A percentile compares a stretch with the other conserved stretches of the same genome.
Evolutionary conservation across 805 yeast genomes (phyloP).

Genomic region (Ogataea siamensis): DNA sequence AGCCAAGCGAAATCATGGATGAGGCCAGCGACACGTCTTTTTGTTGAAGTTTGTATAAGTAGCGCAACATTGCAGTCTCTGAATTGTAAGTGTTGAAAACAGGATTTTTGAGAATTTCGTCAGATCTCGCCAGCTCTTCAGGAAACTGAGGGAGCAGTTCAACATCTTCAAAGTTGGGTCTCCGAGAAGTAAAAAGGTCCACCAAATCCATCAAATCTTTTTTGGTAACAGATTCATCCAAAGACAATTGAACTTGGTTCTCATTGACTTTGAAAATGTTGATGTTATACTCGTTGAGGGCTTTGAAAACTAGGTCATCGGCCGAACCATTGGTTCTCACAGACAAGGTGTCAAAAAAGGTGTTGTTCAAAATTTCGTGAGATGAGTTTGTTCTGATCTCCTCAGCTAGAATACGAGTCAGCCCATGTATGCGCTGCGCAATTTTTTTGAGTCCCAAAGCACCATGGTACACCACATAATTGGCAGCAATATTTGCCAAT

Average conservation of each 20-base stretch:
- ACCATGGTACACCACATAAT: conserved; percentile 96
- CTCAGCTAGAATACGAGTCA: conserved; percentile 68
- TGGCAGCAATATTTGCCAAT: conserved; percentile 91
- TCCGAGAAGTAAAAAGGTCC: conserved; percentile 54
- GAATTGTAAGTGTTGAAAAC: conserved; percentile 89
- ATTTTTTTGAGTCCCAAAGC: conserved; percentile 79
- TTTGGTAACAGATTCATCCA: conserved; percentile 83
- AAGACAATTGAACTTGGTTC: conserved; percentile 64
- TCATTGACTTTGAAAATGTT: conserved; percentile 72
- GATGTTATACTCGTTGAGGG: conserved; percentile 62
- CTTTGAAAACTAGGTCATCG: conserved; percentile 52
- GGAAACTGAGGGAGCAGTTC: conserved; percentile 50
- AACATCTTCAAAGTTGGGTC: conserved; percentile 22
- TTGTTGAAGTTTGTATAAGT: conserved; percentile 77
- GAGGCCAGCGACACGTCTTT: conserved; percentile 92
- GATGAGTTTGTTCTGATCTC: conserved; percentile 41
- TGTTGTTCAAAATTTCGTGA: conserved; percentile 53
- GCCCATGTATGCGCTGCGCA: conserved; percentile 71
- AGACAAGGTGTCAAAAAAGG: conserved; percentile 87
- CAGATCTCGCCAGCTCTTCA: conserved; percentile 49
- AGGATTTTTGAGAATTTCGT: conserved; percentile 59
- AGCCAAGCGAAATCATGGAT: conserved; percentile 96
- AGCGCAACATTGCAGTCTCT: conserved; percentile 92
- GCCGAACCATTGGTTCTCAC: conserved; percentile 55
- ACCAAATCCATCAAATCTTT: conserved; percentile 59